Base-by-base conservation (phyloP, 176 grass and related monocot species). In the Miscanthus lutarioriparius region DNA sequence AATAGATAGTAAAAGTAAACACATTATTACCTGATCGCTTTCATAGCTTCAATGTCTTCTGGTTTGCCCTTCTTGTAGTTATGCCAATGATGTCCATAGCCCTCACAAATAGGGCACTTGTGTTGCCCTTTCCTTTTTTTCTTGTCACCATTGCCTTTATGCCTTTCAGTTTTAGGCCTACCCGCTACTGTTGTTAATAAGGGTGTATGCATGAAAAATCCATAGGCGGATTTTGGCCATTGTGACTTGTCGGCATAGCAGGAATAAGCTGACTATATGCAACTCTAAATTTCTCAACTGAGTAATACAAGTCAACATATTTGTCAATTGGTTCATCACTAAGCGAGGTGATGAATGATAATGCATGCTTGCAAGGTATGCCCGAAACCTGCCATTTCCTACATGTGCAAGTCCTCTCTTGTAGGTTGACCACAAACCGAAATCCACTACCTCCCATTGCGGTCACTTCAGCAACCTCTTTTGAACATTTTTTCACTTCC, bases 191-290 rank as follows among this genome's bases (percentile, higher is more conserved):
- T 4, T 38, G 14, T 48, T 4, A 77, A 5, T 11, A 77, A n/a
- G 14, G 74, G 32, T 37, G 74, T 51, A 59, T 76, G 51, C 74
- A 76, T 76, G 17, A 59, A 76, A 13, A 59, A 59, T 23, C 74
- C 74, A 17, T 77, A 20, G 1, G 12, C 5, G 26, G 33, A 25
- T 37, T 77, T 39, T 4, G 53, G 75, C 35, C 75, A 78, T 10
- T 78, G 51, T 1, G 10, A 4, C 8, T 78, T 78, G 33, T 78
- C 36, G 35, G 3, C 22, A 63, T 14, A 39, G 35, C 7, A 40
- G 35, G 53, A 9, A 62, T 40, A 19, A 23, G 6, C 1, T 62
- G 3, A 3, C 58, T 38, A 10, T 41, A 70, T 0, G 37, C 0
- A n/a, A 8, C 10, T 70, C 38, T 40, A 22, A 70, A 70, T 22